Evolutionary conservation across 345 rosid species (phyloP), one percentile per base, ranked within the genome.

Genomic region (Barbarea vulgaris): DNA sequence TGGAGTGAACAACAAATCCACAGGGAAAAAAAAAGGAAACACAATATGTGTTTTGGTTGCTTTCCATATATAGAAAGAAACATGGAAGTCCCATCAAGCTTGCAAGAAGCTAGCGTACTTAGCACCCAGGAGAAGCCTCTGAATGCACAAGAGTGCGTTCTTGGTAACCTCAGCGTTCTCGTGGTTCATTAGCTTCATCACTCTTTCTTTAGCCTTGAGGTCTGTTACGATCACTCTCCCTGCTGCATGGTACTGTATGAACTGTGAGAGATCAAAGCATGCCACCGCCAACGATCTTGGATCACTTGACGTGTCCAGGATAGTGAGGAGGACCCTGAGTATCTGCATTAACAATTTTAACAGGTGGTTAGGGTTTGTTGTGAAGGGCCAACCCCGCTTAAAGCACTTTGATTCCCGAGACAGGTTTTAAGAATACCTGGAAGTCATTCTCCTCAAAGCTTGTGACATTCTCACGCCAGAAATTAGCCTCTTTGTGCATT

Each of bases 51-150:
- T 70, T 63, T 46, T 46, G 69, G 57, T 70, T 54, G 57, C 70
- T 27, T 69, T 69, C 64, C 69, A 30, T 67, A 44, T 31, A 60
- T 28, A 39, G 64, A 31, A 75, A 66, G 64, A 68, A 60, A 54
- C 70, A 70, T 47, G 44, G 8, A 41, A 48, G 53, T n/a, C 61
- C 10, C 25, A 69, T 87, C 82, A 94, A 25, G 56, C 90, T 90
- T 94, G 97, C 88, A 94, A 85, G 81, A 94, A 94, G 89, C 98
- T 91, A 3, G 98, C 98, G 55, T 94, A 94, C 85, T 91, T 91
- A 48, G 95, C 91, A 6, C 97, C 94, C 0, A 91, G 81, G 86
- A 91, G 90, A 63, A 91, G 97, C 91, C 97, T 89, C 67, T 89
- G 97, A 64, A 91, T 84, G 65, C 97, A 89, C 70, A 91, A 87